These are phyloP conservation scores for Penicillium salamii DNA, from an alignment of 495 filamentous ascomycete species.

Conservation along the genomic window DNA sequence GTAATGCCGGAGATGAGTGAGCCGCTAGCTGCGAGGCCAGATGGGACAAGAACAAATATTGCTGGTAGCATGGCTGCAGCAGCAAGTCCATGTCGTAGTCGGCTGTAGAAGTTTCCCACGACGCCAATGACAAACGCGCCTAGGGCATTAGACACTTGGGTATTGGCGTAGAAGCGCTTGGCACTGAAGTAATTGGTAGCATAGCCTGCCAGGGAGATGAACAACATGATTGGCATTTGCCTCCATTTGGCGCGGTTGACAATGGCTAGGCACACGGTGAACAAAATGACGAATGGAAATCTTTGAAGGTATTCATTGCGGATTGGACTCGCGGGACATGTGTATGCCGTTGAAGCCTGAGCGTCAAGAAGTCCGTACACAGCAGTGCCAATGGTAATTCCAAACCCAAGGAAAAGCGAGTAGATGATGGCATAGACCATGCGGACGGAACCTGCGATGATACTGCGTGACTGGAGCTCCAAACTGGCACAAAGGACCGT, in stretches of 20 bases:
- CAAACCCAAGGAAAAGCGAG: slow-evolving; percentile 93
- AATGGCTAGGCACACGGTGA: slow-evolving; percentile 76
- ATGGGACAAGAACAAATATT: slow-evolving; percentile 93
- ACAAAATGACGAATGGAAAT: slow-evolving; percentile 75
- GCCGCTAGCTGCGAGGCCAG: slow-evolving; percentile 80
- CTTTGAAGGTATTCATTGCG: slow-evolving; percentile 43
- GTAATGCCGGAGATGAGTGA: slow-evolving; percentile 80
- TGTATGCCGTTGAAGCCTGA: slow-evolving; percentile 69
- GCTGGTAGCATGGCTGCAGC: slow-evolving; percentile 87
- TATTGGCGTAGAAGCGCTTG: slow-evolving; percentile 67
- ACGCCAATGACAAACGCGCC: slow-evolving; percentile 86
- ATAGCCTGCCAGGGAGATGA: slow-evolving; percentile 83
- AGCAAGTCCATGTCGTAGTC: slow-evolving; percentile 78
- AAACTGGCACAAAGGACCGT: slow-evolving; percentile 78
- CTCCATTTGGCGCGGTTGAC: slow-evolving; percentile 91
- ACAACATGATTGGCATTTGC: slow-evolving; percentile 81
- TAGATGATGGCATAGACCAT: slow-evolving; percentile 98
- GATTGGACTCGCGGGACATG: slow-evolving; percentile 58
- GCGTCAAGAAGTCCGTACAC: slow-evolving; percentile 81
- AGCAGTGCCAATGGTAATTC: slow-evolving; percentile 90
- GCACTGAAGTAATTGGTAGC: slow-evolving; percentile 80
- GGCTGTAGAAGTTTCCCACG: slow-evolving; percentile 82
- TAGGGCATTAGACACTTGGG: slow-evolving; percentile 75
- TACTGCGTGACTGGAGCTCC: slow-evolving; percentile 81
- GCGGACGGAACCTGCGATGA: slow-evolving; percentile 87